phyloP scores from a whole-genome alignment of 1,284 basidiomycete species.

The Ustilago sp. region DNA sequence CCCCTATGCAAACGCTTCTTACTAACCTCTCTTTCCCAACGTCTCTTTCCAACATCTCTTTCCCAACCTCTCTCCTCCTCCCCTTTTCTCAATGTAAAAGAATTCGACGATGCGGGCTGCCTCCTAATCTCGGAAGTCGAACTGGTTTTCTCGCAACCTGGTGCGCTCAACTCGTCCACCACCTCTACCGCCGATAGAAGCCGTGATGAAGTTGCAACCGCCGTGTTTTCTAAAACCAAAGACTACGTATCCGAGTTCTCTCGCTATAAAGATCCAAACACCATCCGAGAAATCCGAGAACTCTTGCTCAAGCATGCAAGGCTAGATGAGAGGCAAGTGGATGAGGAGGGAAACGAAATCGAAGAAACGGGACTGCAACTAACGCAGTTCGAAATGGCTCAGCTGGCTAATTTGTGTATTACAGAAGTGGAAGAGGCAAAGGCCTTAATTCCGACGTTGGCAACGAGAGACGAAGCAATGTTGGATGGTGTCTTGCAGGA shows the following conservation, averaged over 20 bases:
- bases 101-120: conserved; percentile 90
- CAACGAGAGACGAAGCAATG: conserved; percentile 86
- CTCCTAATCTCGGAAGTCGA: conserved; percentile 91
- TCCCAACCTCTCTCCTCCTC: not conserved
- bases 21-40: not conserved
- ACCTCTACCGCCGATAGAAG: not conserved
- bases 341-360: conserved; percentile 45
- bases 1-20: too few relatives aligned
- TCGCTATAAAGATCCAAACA: conserved; percentile 87
- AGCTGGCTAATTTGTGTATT: conserved; percentile 89
- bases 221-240: conserved; percentile 88
- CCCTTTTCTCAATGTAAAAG: conserved; percentile 63
- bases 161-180: conserved; percentile 71
- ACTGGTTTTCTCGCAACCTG: conserved; percentile 81
- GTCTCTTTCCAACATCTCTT: not conserved
- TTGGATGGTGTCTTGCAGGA: conserved; percentile 84
- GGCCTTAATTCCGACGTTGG: conserved; percentile 86
- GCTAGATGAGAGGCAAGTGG: conserved; percentile 38
- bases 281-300: conserved; percentile 86
- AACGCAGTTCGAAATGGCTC: conserved; percentile 90
- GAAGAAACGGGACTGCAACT: conserved; percentile 77
- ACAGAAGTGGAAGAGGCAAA: conserved; percentile 89
- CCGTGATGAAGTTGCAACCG: conserved; percentile 71
- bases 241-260: conserved; percentile 91
- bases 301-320: conserved; percentile 52